Percentiles rank a stretch among this genome's conserved stretches.
Evolutionary conservation across 345 rosid species (phyloP).

Genomic region (Fremontodendron californicum): DNA sequence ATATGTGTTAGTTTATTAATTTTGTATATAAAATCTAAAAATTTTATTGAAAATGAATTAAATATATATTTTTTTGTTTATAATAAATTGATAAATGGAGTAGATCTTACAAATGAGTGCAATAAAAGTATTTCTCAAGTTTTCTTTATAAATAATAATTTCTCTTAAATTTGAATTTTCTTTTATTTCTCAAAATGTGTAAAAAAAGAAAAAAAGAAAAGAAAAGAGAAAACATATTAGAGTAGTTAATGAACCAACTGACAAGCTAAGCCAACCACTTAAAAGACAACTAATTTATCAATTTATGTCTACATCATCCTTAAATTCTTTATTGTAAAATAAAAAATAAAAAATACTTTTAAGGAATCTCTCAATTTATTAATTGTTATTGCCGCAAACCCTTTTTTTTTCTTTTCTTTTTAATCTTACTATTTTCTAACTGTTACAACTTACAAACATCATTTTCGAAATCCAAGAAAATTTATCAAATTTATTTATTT

Average conservation of each 20-base stretch:
- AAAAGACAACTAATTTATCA: background rate
- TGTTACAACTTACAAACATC: background rate
- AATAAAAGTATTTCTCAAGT: no score
- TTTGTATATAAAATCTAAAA: no score
- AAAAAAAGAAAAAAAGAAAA: no score
- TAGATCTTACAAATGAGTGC: no score
- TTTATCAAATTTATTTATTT: no score
- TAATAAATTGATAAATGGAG: no score
- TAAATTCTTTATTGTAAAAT: background rate
- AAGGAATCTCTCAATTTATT: background rate
- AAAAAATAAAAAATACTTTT: background rate
- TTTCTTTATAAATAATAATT: no score
- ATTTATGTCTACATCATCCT: background rate
- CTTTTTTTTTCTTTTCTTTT: background rate
- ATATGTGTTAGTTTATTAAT: no score
- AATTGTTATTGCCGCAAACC: background rate
- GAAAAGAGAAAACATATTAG: background rate
- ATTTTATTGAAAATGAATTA: no score
- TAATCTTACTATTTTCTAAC: background rate
- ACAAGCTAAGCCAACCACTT: background rate
- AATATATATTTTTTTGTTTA: no score
- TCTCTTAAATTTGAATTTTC: no score
- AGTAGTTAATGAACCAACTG: background rate
- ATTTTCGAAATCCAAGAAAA: background rate
- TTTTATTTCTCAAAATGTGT: no score